Evolutionary conservation across 495 filamentous ascomycete genomes (phyloP).

Genomic region (Lepidopterella palustris): DNA sequence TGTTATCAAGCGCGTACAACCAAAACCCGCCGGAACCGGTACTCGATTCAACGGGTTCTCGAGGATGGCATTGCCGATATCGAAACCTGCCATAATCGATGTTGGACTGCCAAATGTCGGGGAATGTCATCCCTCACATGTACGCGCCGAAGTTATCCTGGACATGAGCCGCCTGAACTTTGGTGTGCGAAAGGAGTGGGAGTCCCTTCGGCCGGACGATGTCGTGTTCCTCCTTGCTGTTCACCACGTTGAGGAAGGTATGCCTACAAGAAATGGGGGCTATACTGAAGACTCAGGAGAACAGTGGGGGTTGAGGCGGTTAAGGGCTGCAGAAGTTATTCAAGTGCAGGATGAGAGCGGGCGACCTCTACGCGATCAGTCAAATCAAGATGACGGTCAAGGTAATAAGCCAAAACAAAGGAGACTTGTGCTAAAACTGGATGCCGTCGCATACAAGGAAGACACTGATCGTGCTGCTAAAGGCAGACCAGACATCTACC

Average conservation of each 20-base stretch:
- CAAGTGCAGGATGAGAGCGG: constrained; percentile 88
- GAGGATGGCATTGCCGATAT: constrained; percentile 82
- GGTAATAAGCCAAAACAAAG: constrained; percentile 51
- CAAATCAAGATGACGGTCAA: constrained; percentile 47
- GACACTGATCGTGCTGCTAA: constrained; percentile 60
- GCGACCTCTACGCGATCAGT: constrained; percentile 58
- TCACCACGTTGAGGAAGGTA: constrained; percentile 47
- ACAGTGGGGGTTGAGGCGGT: constrained; percentile 56
- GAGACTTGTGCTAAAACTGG: constrained; percentile 73
- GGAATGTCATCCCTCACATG: constrained; percentile 72
- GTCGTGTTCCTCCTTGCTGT: constrained; percentile 83
- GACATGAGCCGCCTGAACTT: constrained; percentile 74
- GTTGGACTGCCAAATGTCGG: constrained; percentile 80
- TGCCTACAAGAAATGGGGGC: constrained; percentile 50
- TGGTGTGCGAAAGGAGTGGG: constrained; percentile 79
- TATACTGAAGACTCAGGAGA: constrained; percentile 47
- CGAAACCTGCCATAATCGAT: constrained; percentile 81
- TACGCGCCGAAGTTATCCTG: constrained; percentile 81
- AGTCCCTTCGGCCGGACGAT: constrained; percentile 79
- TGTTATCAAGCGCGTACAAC: constrained; percentile 68
- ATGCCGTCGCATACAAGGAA: constrained; percentile 66
- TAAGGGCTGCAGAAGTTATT: constrained; percentile 80
- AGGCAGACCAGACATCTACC: constrained; percentile 72
- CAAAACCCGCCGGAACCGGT: constrained; percentile 55
- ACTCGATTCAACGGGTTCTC: constrained; percentile 80